Conservation (phyloP, 2,329 filamentous ascomycete genomes). For the Phialophora expanda region DNA sequence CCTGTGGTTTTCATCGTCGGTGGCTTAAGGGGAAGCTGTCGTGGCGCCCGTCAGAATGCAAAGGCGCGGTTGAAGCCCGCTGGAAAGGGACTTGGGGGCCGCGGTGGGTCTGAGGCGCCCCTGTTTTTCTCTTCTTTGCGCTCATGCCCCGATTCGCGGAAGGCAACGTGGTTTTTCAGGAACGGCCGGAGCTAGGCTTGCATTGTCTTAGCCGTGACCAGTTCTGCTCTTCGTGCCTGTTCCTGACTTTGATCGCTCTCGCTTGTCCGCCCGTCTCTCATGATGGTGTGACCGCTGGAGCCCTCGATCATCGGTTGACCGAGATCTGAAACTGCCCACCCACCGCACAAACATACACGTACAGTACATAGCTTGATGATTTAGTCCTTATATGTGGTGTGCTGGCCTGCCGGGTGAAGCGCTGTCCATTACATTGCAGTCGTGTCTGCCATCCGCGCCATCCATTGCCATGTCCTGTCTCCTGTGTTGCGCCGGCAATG, state of each 20-base stretch:
- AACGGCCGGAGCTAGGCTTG: constrained; percentile 25
- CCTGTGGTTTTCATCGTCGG: constrained; percentile 3
- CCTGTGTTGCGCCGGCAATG: constrained; percentile 1
- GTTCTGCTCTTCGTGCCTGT: constrained; percentile 19
- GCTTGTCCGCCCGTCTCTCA: constrained; percentile 1
- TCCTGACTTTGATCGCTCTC: constrained; percentile 6
- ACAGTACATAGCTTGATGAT: neutral
- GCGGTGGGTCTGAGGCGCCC: neutral
- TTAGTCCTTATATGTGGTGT: neutral
- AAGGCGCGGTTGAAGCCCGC: constrained; percentile 7
- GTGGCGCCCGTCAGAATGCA: constrained; percentile 18
- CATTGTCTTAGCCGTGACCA: constrained; percentile 29
- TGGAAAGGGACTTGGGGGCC: neutral
- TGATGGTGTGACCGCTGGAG: neutral
- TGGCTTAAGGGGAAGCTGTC: neutral
- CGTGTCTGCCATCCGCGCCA: neutral
- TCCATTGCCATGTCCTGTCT: neutral
- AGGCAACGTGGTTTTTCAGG: constrained; percentile 28
- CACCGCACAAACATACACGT: neutral
- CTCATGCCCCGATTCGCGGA: constrained; percentile 24
- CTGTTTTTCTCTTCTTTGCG: constrained; percentile 4
- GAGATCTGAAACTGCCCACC: constrained; percentile 1
- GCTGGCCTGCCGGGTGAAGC: neutral
- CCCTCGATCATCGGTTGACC: neutral
- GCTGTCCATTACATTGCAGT: neutral